Conservation (phyloP, 345 rosid species). For the Anacardium occidentale region DNA sequence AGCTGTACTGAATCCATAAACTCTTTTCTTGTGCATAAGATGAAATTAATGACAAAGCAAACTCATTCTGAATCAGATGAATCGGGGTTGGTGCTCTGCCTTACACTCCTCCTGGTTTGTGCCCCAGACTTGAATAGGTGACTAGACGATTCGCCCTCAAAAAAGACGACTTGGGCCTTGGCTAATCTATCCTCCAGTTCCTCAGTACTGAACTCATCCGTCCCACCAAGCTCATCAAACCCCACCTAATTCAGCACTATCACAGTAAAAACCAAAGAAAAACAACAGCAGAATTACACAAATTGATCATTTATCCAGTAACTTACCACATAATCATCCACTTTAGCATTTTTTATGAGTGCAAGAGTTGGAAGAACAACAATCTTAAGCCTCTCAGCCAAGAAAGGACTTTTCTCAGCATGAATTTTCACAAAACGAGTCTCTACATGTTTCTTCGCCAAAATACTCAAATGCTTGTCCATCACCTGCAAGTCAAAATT, state of each 20-base stretch:
- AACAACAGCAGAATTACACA: not conserved
- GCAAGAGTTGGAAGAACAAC: conserved; percentile 94
- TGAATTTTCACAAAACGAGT: conserved; percentile 89
- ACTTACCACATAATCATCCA: conserved; percentile 94
- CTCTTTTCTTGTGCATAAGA: not conserved
- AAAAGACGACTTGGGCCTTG: conserved; percentile 75
- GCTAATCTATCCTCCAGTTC: conserved; percentile 90
- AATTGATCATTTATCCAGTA: not conserved
- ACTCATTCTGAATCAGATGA: conserved; percentile 60
- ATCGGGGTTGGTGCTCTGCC: conserved; percentile 60
- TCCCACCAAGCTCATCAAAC: conserved; percentile 90
- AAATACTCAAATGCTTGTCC: conserved; percentile 81
- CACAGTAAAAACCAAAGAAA: not conserved
- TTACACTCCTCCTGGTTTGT: conserved; percentile 65
- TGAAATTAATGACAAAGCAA: too few species aligned
- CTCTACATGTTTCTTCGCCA: conserved; percentile 93
- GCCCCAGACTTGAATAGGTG: conserved; percentile 37
- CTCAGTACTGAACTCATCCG: conserved; percentile 90
- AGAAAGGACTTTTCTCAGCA: conserved; percentile 98
- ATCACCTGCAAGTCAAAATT: conserved; percentile 59
- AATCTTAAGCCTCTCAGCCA: conserved; percentile 91
- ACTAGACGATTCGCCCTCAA: conserved; percentile 77
- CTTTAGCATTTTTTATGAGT: conserved; percentile 91
- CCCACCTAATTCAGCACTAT: conserved; percentile 57
- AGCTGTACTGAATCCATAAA: not conserved